Base-by-base conservation (phyloP, 2,329 filamentous ascomycete species). In the Alternaria sp. region DNA sequence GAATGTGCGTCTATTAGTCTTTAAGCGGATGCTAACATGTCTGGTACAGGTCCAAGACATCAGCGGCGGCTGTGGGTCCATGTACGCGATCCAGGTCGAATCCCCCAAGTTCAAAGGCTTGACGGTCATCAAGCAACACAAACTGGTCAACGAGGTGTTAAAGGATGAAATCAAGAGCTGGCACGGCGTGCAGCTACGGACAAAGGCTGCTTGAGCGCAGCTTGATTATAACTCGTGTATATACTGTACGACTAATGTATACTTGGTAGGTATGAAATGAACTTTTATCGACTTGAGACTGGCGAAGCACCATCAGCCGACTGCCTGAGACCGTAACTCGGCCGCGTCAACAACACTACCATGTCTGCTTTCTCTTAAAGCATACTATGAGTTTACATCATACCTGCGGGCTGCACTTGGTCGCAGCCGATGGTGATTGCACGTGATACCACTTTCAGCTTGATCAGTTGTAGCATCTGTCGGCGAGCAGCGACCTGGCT, bases 121-220 rank as follows among this genome's bases (percentile, higher is more conserved):
- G 69, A 85, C 83, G 51, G 88, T 94, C 76, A 86, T 96, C 62
- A 92, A 92, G 83, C 92, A 95, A 81, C 92, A 95, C 80, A 85
- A 91, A 61, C 84, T 94, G 80, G 92, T 96, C 51, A 94, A 94
- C 74, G 82, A 87, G 20, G 86, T 90, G 18, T 82, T 96, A 30
- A 88, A 87, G 4, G 91, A 94, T 53, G 84, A 92, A 77, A 88
- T 95, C 71, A 92, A 91, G 82, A 81, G 82, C 39, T 95, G 92
- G 92, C 92, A 96, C 78, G 92, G 92, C 8, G 85, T 95, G 61
- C 91, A 94, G 81, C 82, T 96, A 71, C 88, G 88, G 78, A 95
- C 92, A 24, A 89, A 85, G 74, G 86, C 80, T 56, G 72, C 77
- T 53, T 66, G 30, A 66, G 32, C 26, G 7, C 51, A 22, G 24